Conservation (phyloP, 345 rosid genomes). For the Heritiera littoralis region DNA sequence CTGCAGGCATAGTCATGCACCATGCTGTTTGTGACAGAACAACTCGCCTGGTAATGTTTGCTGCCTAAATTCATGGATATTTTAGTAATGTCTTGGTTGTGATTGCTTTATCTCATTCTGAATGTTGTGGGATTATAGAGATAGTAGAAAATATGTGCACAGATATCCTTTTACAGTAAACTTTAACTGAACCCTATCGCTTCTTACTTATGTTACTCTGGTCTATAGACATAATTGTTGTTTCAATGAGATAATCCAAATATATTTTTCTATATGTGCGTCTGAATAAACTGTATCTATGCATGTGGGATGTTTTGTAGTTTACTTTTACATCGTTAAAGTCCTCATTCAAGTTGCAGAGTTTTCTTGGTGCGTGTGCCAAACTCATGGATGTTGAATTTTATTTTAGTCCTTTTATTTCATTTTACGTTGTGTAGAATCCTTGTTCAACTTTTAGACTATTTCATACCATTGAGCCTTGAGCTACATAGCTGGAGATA, state of each 20-base stretch:
- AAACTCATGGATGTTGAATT: not conserved
- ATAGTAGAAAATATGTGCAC: not conserved
- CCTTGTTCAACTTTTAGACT: not conserved
- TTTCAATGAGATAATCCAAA: not conserved
- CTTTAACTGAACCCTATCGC: not conserved
- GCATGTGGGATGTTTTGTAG: not conserved
- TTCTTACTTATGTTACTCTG: not conserved
- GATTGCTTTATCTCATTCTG: not conserved
- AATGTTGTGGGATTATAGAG: not conserved
- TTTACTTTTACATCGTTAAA: not conserved
- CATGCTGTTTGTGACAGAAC: slow-evolving; percentile 85
- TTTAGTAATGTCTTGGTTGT: not conserved
- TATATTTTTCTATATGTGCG: not conserved
- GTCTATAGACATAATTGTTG: not conserved
- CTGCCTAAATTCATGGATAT: not conserved
- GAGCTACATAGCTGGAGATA: not conserved
- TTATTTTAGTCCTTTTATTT: not conserved
- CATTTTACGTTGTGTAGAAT: not conserved
- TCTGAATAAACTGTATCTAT: not conserved
- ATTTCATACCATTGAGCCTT: not conserved
- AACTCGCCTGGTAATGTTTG: slow-evolving; percentile 62
- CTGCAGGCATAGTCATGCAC: slow-evolving; percentile 93
- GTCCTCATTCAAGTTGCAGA: not conserved
- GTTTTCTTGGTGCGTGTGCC: not conserved
- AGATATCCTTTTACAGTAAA: not conserved